A percentile compares a stretch with the other conserved stretches of the same genome.
Evolutionary conservation across 352 stramenopile genomes (phyloP).

Genomic region (Pythium angustatum): DNA sequence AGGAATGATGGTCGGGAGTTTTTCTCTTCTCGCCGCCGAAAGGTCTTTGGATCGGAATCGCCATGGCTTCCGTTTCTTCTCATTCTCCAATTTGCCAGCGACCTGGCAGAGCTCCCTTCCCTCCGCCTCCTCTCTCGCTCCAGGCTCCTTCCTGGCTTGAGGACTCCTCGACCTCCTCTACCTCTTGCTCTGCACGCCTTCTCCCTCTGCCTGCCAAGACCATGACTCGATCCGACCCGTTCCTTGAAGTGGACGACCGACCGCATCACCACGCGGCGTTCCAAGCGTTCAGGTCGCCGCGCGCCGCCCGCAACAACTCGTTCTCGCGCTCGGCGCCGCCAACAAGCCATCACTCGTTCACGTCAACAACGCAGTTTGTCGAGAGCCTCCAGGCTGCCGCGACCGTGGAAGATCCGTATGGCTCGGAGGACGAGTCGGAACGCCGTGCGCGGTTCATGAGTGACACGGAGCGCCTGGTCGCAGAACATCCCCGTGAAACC

Average conservation of each 20-base stretch:
- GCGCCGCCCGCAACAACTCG: slow-evolving; percentile 1
- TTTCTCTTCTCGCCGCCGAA: too few species aligned
- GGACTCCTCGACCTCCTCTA: too few species aligned
- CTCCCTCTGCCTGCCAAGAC: neutral
- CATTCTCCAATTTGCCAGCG: slow-evolving; percentile 21
- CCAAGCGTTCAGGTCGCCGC: slow-evolving; percentile 6
- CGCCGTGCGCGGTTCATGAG: slow-evolving; percentile 65
- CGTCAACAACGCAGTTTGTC: slow-evolving; percentile 7
- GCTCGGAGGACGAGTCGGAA: slow-evolving; percentile 16
- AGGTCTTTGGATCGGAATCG: too few species aligned
- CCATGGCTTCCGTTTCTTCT: neutral
- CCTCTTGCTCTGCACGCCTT: too few species aligned
- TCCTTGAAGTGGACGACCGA: slow-evolving; percentile 3
- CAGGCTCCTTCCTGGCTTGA: neutral
- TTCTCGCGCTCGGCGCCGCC: slow-evolving; percentile 4
- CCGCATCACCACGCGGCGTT: slow-evolving; percentile 10
- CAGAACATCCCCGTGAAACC: slow-evolving; percentile 47
- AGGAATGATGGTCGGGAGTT: slow-evolving; percentile 2
- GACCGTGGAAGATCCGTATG: slow-evolving; percentile 10
- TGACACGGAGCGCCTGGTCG: slow-evolving; percentile 56
- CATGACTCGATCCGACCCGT: slow-evolving; percentile 5
- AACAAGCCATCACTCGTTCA: slow-evolving; percentile 10
- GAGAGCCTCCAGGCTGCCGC: slow-evolving; percentile 14
- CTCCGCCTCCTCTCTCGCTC: neutral
- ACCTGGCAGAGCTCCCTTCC: slow-evolving; percentile 1